A percentile compares a stretch with the other conserved stretches of the same genome.
Evolutionary conservation across 139 green algal species (phyloP).

Genomic region (Picochlorum sp.): DNA sequence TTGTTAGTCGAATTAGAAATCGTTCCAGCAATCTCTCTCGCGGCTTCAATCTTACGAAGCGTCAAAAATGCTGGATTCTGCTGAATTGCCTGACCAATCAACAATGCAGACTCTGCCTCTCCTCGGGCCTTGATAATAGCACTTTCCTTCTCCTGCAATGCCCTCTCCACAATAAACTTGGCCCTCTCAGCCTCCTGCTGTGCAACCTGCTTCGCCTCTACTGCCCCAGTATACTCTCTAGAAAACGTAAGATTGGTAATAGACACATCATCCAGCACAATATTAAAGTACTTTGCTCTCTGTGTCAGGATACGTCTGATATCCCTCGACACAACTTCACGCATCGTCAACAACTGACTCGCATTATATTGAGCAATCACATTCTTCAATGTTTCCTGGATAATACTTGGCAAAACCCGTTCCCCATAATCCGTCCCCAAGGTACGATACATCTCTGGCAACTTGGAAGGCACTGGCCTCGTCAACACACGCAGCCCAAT

Average conservation of each 20-base stretch:
- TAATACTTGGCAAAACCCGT: conserved; percentile 95
- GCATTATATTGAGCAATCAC: conserved; percentile 99
- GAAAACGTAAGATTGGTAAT: conserved; percentile 97
- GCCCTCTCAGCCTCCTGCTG: conserved; percentile 97
- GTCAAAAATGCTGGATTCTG: conserved; percentile 85
- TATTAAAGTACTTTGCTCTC: conserved; percentile 86
- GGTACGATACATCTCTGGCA: conserved; percentile 91
- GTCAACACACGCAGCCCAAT: conserved; percentile 96
- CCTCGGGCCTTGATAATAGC: conserved; percentile 88
- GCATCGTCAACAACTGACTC: conserved; percentile 92
- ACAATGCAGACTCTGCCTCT: conserved; percentile 76
- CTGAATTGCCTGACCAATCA: conserved; percentile 90
- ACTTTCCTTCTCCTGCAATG: conserved; percentile 91
- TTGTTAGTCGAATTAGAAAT: conserved; percentile 74
- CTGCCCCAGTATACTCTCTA: conserved; percentile 89
- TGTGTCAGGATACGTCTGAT: conserved; percentile 87
- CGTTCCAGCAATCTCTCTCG: conserved; percentile 84
- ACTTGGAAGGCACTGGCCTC: conserved; percentile 65
- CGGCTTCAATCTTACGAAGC: conserved; percentile 89
- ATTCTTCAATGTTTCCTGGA: conserved; percentile 56
- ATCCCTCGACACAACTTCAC: conserved; percentile 87
- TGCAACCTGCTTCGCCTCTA: conserved; percentile 98
- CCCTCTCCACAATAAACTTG: conserved; percentile 95
- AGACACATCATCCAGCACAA: conserved; percentile 97
- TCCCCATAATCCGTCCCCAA: conserved; percentile 88